phyloP scores from a whole-genome alignment of 2,329 filamentous ascomycete genomes.

The Paradendryphiella salina region DNA sequence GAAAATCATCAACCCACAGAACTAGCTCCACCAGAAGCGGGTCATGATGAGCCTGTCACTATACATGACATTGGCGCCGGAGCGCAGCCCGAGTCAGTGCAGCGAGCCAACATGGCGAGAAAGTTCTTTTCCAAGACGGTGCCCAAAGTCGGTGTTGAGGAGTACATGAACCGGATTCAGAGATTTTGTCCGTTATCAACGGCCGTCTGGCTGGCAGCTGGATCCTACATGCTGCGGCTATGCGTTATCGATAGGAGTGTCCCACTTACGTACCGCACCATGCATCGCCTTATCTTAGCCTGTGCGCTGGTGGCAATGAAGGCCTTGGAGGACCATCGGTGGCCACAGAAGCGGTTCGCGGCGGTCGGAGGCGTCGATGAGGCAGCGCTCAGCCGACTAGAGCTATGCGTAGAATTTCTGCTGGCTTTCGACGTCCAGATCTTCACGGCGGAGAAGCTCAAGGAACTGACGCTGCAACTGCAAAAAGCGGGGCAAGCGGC shows the following conservation, averaged over 20 bases:
- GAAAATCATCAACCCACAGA: slow-evolving; percentile 46
- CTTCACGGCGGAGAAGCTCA: slow-evolving; percentile 41
- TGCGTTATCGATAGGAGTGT: slow-evolving; percentile 74
- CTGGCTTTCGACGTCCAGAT: slow-evolving; percentile 49
- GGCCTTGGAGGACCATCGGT: slow-evolving; percentile 88
- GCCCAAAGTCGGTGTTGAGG: slow-evolving; percentile 78
- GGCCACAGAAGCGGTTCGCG: slow-evolving; percentile 80
- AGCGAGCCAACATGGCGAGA: slow-evolving; percentile 82
- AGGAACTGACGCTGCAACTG: slow-evolving; percentile 40
- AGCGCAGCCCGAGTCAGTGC: slow-evolving; percentile 72
- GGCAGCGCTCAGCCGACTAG: slow-evolving; percentile 76
- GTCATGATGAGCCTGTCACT: slow-evolving; percentile 53
- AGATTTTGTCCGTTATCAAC: slow-evolving; percentile 92
- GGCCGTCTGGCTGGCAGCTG: slow-evolving; percentile 88
- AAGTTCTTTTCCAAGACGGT: slow-evolving; percentile 92
- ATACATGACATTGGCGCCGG: slow-evolving; percentile 60
- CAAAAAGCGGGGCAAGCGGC: slow-evolving; percentile 48
- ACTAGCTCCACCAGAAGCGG: slow-evolving; percentile 56
- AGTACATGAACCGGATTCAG: slow-evolving; percentile 86
- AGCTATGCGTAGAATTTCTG: slow-evolving; percentile 68
- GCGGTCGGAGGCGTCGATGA: slow-evolving; percentile 87
- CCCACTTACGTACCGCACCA: slow-evolving; percentile 78
- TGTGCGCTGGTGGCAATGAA: slow-evolving; percentile 89
- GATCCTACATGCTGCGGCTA: slow-evolving; percentile 82
- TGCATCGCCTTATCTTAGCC: slow-evolving; percentile 82